Base-by-base conservation (phyloP, 306 rosid species). In the Urtica urens region DNA sequence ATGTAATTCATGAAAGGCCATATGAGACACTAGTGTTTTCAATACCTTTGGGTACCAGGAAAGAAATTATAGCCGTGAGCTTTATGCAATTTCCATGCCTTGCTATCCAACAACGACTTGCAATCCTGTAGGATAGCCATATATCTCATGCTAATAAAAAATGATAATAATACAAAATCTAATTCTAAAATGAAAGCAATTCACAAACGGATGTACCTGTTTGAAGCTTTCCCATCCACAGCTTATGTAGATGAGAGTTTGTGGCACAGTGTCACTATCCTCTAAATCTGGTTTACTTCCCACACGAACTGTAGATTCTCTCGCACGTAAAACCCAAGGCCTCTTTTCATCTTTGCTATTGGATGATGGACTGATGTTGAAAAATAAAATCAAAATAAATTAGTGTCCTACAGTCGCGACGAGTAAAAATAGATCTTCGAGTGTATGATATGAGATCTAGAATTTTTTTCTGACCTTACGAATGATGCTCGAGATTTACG, bases 211-310 rank as follows among this genome's bases (percentile, higher is more conserved):
- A 65, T 45, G 42, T 75, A 90, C 97, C 95, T 90, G 82, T 72
- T 84, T 90, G 77, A 90, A 90, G 69, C 94, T 90, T 77, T 88
- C 93, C 97, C 97, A 90, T 61, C 97, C 97, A 59, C 97, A 90
- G 62, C 97, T 90, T 65, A 90, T 84, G 55, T 88, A 88, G 60
- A 90, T 77, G 49, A 90, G 95, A 46, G 92, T 90, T 65, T 78
- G 79, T 30, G 97, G 97, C 54, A 79, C 69, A 18, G 72, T 55
- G 53, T 55, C 75, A 34, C 23, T 33, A 57, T 71, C 53, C 18
- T 51, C 87, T 21, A 58, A 57, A 38, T 68, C 43, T 44, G 73
- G 57, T 74, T 65, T 72, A 61, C 73, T 81, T 24, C 84, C 80
- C 14, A 77, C 58, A 46, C 77, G 90, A 55, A 81, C 86, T 38